These are phyloP conservation scores for Nitzschia sp. DNA, from an alignment of 108 stramenopile genomes.

Conservation along the genomic window DNA sequence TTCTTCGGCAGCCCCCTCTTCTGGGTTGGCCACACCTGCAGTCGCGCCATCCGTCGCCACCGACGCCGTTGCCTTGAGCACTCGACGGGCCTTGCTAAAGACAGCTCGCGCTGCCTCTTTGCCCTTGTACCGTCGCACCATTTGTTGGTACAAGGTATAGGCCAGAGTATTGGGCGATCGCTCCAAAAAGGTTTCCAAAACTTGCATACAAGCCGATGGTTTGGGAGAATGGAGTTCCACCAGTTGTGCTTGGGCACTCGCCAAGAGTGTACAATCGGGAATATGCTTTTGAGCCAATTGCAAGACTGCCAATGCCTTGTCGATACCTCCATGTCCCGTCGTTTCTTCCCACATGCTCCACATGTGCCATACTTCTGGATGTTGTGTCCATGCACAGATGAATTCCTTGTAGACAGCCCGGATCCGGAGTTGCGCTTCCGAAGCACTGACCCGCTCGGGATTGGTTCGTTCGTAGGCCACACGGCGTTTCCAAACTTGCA, in stretches of 20 bases:
- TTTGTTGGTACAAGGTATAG: conserved; percentile 70
- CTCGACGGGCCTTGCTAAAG: conserved; percentile 71
- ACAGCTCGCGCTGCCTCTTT: conserved; percentile 65
- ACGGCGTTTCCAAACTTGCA: conserved; percentile 73
- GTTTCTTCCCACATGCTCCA: conserved; percentile 83
- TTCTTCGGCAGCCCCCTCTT: conserved; percentile 41
- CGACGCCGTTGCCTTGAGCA: conserved; percentile 27
- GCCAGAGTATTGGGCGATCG: conserved; percentile 70
- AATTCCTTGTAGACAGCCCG: conserved; percentile 74
- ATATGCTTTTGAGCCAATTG: conserved; percentile 63
- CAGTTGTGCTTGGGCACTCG: conserved; percentile 67
- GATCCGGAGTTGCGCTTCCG: conserved; percentile 58
- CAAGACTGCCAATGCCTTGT: conserved; percentile 63
- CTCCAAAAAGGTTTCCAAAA: conserved; percentile 64
- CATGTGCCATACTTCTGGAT: conserved; percentile 86
- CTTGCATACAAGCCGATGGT: conserved; percentile 41
- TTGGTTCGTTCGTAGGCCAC: conserved; percentile 84
- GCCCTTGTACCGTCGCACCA: conserved; percentile 75
- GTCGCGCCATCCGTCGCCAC: background rate
- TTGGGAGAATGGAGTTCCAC: conserved; percentile 49
- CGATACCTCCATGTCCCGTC: conserved; percentile 44
- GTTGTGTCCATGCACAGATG: conserved; percentile 68
- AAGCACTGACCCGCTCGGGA: conserved; percentile 67
- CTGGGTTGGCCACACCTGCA: conserved; percentile 9
- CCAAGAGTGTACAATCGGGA: conserved; percentile 72